A percentile compares a stretch with the other conserved stretches of the same genome.
phyloP scores from a whole-genome alignment of 257 asterid species.

The Forsythia suspensa region DNA sequence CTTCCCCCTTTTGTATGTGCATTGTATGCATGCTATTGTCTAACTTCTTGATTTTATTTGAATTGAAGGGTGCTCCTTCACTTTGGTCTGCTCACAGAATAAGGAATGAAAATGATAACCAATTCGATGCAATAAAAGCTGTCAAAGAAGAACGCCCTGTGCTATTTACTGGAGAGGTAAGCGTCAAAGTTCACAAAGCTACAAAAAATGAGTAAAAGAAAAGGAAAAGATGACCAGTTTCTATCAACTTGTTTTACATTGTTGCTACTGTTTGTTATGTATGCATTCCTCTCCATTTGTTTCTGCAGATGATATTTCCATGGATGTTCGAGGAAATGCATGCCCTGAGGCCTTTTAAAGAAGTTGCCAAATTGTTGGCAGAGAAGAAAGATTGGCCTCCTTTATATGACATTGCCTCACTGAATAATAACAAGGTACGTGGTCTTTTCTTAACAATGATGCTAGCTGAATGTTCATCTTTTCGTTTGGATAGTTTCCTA shows the following conservation, averaged over 20 bases:
- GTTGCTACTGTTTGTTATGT: background rate
- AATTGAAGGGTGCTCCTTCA: conserved; percentile 76
- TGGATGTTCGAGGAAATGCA: conserved; percentile 91
- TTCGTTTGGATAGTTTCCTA: background rate
- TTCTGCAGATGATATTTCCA: conserved; percentile 83
- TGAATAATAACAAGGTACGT: conserved; percentile 73
- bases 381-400: conserved; percentile 94
- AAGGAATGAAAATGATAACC: conserved; percentile 57
- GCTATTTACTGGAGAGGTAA: conserved; percentile 91
- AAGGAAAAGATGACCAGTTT: background rate
- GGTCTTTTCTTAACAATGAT: background rate
- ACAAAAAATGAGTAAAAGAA: background rate
- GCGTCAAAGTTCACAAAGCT: conserved; percentile 11
- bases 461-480: background rate
- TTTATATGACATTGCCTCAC: conserved; percentile 50
- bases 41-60: conserved; percentile 26
- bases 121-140: conserved; percentile 76
- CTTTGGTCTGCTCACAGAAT: conserved; percentile 85
- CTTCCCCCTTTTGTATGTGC: background rate
- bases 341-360: conserved; percentile 78
- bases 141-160: conserved; percentile 74
- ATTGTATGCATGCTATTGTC: conserved; percentile 14
- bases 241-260: background rate
- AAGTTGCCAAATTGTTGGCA: conserved; percentile 72
- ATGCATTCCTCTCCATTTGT: conserved; percentile 1